These are phyloP conservation scores for Ramaria rubella DNA, from an alignment of 768 basidiomycete species.

Conservation along the genomic window DNA sequence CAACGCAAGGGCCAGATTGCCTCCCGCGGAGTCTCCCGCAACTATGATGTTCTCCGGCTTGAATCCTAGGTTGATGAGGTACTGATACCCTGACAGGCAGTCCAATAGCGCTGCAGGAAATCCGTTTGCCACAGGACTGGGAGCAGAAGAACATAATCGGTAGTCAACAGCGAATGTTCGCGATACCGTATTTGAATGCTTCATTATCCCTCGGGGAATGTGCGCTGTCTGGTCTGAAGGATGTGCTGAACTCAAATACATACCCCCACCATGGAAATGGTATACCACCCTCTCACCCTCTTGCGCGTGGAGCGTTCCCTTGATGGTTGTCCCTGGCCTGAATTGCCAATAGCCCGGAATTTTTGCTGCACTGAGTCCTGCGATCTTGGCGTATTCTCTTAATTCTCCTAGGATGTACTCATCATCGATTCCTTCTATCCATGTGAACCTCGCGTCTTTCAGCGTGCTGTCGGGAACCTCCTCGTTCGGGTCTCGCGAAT, in stretches of 20 bases:
- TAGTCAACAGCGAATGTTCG: conserved; percentile 65
- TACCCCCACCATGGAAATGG: conserved; percentile 36
- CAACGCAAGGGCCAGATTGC: conserved; percentile 25
- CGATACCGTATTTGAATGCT: conserved; percentile 35
- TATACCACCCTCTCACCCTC: conserved; percentile 54
- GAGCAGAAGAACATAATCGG: conserved; percentile 47
- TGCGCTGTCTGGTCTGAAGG: conserved; percentile 41
- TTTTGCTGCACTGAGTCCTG: conserved; percentile 34
- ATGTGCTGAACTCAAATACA: conserved; percentile 37
- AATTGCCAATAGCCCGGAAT: conserved; percentile 56
- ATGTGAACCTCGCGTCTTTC: conserved; percentile 16
- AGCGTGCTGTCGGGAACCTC: not conserved
- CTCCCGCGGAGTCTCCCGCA: conserved; percentile 18
- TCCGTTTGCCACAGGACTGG: conserved; percentile 39
- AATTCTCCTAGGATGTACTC: conserved; percentile 39
- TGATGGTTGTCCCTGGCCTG: conserved; percentile 32
- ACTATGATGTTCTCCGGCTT: conserved; percentile 13
- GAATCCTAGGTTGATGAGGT: conserved; percentile 40
- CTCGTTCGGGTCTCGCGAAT: not conserved
- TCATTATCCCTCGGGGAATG: conserved; percentile 42
- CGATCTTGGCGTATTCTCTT: conserved; percentile 32
- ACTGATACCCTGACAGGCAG: conserved; percentile 63
- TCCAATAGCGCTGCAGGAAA: conserved; percentile 79
- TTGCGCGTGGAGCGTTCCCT: conserved; percentile 31
- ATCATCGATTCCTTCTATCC: conserved; percentile 39